phyloP scores from a whole-genome alignment of 139 green algal genomes.

The Trebouxia sp. region DNA sequence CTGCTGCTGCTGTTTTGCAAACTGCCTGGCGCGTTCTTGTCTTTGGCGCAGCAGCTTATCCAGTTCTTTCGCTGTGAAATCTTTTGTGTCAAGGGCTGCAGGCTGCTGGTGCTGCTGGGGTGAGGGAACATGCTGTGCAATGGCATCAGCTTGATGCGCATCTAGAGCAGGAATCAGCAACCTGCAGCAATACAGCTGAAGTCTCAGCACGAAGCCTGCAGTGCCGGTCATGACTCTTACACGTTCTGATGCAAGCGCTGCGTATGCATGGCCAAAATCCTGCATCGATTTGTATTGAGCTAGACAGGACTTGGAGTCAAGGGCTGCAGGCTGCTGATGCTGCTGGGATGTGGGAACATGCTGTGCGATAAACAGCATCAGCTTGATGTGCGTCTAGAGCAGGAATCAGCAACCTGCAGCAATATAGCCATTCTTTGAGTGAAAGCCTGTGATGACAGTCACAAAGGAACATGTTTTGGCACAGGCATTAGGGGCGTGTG shows the following conservation, averaged over 20 bases:
- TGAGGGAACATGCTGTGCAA: background rate
- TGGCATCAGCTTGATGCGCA: background rate
- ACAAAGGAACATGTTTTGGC: no score
- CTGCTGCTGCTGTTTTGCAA: slow-evolving; percentile 17
- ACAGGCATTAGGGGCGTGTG: no score
- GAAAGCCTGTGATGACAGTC: no score
- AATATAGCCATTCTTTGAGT: no score
- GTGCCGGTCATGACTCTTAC: no score
- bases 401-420: background rate
- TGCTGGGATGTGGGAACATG: background rate
- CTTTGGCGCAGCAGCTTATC: background rate
- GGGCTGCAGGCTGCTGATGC: background rate
- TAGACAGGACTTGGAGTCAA: no score
- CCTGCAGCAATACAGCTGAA: no score
- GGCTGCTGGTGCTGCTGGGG: background rate
- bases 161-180: background rate
- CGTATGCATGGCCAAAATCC: no score
- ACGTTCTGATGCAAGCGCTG: no score
- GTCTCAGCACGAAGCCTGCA: no score
- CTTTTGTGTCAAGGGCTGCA: background rate
- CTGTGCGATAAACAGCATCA: background rate
- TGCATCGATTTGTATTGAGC: no score
- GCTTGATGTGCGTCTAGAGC: background rate
- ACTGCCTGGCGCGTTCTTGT: background rate
- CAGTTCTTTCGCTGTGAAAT: slow-evolving; percentile 1